Conservation (phyloP, 2,329 filamentous ascomycete species). For the Ophidiomyces ophidiicola region DNA sequence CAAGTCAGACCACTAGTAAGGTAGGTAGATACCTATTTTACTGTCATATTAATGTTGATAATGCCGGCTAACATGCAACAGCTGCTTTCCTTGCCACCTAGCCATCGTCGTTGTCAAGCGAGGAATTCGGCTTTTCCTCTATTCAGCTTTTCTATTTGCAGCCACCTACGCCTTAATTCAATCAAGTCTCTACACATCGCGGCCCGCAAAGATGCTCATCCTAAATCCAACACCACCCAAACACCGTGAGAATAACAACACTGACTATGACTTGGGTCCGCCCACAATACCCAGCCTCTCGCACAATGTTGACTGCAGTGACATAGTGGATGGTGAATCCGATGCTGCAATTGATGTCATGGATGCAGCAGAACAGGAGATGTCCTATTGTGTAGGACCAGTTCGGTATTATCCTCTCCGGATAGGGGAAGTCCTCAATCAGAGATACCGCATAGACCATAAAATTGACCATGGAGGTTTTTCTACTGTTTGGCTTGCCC, state of each 20-base stretch:
- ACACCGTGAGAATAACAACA: neutral
- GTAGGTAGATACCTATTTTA: too few species aligned
- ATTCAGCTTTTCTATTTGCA: neutral
- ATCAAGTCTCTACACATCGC: neutral
- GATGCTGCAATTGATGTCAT: neutral
- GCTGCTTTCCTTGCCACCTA: neutral
- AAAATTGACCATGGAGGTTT: slow-evolving; percentile 14
- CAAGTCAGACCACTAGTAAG: too few species aligned
- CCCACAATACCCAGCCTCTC: neutral
- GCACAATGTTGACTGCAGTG: neutral
- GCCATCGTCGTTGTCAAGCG: neutral
- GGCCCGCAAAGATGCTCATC: neutral
- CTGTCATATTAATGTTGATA: too few species aligned
- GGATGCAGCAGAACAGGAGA: neutral
- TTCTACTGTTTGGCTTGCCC: slow-evolving; percentile 15
- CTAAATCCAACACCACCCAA: neutral
- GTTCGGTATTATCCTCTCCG: slow-evolving; percentile 13
- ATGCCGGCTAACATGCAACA: neutral
- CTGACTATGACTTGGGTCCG: neutral
- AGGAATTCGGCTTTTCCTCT: neutral
- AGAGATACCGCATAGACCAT: slow-evolving; percentile 14
- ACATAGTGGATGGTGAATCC: neutral
- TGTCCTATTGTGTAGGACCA: neutral
- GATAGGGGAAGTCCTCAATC: slow-evolving; percentile 13
- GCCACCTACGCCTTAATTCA: neutral